phyloP scores from a whole-genome alignment of 2,329 filamentous ascomycete species.

The Tolypocladium amazonense region DNA sequence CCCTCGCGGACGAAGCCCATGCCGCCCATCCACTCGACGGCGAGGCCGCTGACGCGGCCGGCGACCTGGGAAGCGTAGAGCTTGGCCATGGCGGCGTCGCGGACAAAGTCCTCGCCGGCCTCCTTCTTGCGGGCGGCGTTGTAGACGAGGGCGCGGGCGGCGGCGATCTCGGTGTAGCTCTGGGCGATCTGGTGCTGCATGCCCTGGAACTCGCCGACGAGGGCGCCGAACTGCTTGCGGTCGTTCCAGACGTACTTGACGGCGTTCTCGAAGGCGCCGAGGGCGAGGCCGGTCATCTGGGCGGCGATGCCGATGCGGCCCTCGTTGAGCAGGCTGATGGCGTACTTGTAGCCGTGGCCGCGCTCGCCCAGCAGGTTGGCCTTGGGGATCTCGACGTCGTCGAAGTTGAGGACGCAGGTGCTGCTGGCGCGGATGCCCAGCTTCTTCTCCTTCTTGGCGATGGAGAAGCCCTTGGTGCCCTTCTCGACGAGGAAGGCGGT shows the following conservation, averaged over 20 bases:
- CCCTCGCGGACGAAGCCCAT: slow-evolving; percentile 98
- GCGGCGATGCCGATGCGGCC: slow-evolving; percentile 96
- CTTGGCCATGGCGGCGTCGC: slow-evolving; percentile 97
- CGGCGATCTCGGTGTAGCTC: slow-evolving; percentile 85
- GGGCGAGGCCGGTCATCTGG: slow-evolving; percentile 94
- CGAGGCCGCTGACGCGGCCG: slow-evolving; percentile 70
- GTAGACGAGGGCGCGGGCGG: slow-evolving; percentile 85
- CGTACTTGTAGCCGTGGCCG: slow-evolving; percentile 95
- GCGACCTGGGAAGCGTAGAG: slow-evolving; percentile 90
- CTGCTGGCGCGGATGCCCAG: slow-evolving; percentile 91
- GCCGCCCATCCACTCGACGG: slow-evolving; percentile 98
- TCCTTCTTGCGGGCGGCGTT: slow-evolving; percentile 98
- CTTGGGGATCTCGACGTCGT: slow-evolving; percentile 84
- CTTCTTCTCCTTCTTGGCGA: slow-evolving; percentile 99
- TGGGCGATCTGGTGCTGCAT: slow-evolving; percentile 99
- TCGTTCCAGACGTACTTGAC: slow-evolving; percentile 95
- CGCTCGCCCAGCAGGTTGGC: slow-evolving; percentile 81
- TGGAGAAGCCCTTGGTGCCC: slow-evolving; percentile 75
- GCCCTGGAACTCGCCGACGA: slow-evolving; percentile 94
- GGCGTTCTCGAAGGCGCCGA: slow-evolving; percentile 92
- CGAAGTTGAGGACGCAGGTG: slow-evolving; percentile 95
- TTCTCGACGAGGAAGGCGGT: slow-evolving; percentile 94
- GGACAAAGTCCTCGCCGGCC: slow-evolving; percentile 87
- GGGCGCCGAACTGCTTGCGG: slow-evolving; percentile 87
- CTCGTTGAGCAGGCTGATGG: slow-evolving; percentile 88